phyloP scores from a whole-genome alignment of 2,329 filamentous ascomycete genomes.

The Bipolaris zeicola region DNA sequence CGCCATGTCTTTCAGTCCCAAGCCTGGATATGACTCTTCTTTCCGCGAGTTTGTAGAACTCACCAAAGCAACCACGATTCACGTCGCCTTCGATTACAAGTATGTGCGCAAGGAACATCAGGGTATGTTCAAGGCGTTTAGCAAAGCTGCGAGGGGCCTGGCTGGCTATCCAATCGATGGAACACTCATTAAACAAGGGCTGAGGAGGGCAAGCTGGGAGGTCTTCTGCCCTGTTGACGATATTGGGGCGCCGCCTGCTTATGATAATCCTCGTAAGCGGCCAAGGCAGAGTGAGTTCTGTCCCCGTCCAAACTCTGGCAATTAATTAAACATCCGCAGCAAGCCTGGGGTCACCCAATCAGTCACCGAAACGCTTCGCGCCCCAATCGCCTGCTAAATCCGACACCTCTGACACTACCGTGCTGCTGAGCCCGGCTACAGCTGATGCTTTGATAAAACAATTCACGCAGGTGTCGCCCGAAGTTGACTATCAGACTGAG shows the following conservation, averaged over 20 bases:
- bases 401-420: slow-evolving; percentile 13
- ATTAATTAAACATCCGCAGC: slow-evolving; percentile 4
- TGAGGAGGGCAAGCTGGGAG: slow-evolving; percentile 17
- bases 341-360: background rate
- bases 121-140: slow-evolving; percentile 15
- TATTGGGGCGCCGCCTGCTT: slow-evolving; percentile 16
- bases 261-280: slow-evolving; percentile 13
- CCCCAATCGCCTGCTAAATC: slow-evolving; percentile 8
- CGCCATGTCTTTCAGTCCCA: slow-evolving; percentile 1
- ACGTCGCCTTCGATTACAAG: slow-evolving; percentile 16
- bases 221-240: slow-evolving; percentile 13
- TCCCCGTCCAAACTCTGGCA: background rate
- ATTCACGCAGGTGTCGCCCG: background rate
- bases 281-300: slow-evolving; percentile 9
- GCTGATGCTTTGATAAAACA: slow-evolving; percentile 7
- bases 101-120: slow-evolving; percentile 11
- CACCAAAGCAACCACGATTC: slow-evolving; percentile 13
- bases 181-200: slow-evolving; percentile 6
- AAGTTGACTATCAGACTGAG: background rate
- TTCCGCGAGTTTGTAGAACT: slow-evolving; percentile 11
- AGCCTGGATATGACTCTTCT: slow-evolving; percentile 11
- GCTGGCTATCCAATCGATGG: slow-evolving; percentile 11
- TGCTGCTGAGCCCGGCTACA: slow-evolving; percentile 11
- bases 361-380: slow-evolving; percentile 1
- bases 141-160: slow-evolving; percentile 12